A percentile compares a stretch with the other conserved stretches of the same genome.
Conservation (phyloP, 257 asterid species). For the Anisodus tanguticus region DNA sequence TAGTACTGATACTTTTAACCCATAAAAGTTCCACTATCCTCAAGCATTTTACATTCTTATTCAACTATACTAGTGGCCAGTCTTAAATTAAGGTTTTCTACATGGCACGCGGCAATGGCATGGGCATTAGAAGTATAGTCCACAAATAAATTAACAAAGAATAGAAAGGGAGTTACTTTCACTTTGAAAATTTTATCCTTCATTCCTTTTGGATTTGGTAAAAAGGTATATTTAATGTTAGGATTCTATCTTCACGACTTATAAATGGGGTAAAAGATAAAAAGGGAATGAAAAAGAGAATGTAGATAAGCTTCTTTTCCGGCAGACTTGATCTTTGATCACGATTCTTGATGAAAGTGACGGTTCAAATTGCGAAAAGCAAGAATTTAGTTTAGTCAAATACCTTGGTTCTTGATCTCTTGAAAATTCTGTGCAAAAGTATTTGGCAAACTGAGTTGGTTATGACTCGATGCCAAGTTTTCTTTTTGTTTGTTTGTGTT, state of each 20-base stretch:
- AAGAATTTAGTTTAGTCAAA: neutral
- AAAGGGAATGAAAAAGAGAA: slow-evolving; percentile 10
- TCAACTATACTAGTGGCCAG: neutral
- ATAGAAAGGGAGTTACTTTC: neutral
- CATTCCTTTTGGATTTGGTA: slow-evolving; percentile 25
- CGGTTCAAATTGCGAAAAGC: neutral
- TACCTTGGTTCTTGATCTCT: neutral
- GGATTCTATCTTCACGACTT: neutral
- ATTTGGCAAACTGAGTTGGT: neutral
- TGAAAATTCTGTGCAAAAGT: neutral
- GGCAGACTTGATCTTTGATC: neutral
- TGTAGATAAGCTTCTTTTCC: neutral
- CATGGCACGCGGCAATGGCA: neutral
- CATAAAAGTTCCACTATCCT: too few relatives aligned
- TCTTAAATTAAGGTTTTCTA: neutral
- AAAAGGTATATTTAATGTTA: neutral
- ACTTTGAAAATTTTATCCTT: slow-evolving; percentile 15
- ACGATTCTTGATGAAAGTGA: neutral
- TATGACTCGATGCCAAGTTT: neutral
- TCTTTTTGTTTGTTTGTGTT: neutral
- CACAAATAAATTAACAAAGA: neutral
- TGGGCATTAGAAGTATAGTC: neutral
- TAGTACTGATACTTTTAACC: too few relatives aligned
- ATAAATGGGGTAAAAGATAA: slow-evolving; percentile 1
- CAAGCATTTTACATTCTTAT: neutral